Percentiles rank a stretch among this genome's conserved stretches.
These are phyloP conservation scores for Aspergillus heteromorphus DNA, from an alignment of 495 filamentous ascomycete genomes.

Conservation along the genomic window DNA sequence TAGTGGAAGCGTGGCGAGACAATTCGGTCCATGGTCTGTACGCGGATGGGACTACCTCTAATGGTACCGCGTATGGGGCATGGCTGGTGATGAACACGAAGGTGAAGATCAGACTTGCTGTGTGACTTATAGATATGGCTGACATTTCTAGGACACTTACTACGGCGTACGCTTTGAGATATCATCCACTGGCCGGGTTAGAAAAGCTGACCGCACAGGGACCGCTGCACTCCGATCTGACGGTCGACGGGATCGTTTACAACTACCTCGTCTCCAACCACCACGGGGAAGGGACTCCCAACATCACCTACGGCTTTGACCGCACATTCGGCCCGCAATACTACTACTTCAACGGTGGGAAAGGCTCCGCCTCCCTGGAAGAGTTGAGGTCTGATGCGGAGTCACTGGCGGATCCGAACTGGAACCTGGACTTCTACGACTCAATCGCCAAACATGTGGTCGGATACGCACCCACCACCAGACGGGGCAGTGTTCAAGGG, in stretches of 20 bases:
- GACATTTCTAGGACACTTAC: conserved; percentile 41
- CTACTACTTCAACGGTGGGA: conserved; percentile 52
- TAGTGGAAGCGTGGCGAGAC: conserved; percentile 37
- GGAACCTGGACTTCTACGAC: conserved; percentile 53
- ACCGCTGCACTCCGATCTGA: conserved; percentile 50
- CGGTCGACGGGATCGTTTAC: conserved; percentile 54
- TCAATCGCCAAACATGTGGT: conserved; percentile 50
- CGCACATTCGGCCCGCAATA: conserved; percentile 53
- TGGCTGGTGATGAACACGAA: conserved; percentile 56
- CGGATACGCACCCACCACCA: conserved; percentile 42
- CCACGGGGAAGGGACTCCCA: conserved; percentile 51
- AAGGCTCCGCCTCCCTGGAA: conserved; percentile 32
- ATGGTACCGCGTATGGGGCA: conserved; percentile 46
- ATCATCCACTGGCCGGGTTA: too few species aligned
- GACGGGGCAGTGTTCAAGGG: conserved; percentile 38
- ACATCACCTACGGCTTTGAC: conserved; percentile 55
- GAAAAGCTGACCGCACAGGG: conserved; percentile 33
- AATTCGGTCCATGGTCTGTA: conserved; percentile 51
- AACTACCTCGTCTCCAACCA: conserved; percentile 51
- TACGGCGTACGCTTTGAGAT: conserved; percentile 38
- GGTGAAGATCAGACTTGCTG: conserved; percentile 6
- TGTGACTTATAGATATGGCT: not conserved
- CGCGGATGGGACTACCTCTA: conserved; percentile 44
- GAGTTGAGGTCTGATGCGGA: conserved; percentile 44
- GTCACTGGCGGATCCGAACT: conserved; percentile 38